phyloP scores from a whole-genome alignment of 2,329 filamentous ascomycete genomes.

The Metarhizium guizhouense region DNA sequence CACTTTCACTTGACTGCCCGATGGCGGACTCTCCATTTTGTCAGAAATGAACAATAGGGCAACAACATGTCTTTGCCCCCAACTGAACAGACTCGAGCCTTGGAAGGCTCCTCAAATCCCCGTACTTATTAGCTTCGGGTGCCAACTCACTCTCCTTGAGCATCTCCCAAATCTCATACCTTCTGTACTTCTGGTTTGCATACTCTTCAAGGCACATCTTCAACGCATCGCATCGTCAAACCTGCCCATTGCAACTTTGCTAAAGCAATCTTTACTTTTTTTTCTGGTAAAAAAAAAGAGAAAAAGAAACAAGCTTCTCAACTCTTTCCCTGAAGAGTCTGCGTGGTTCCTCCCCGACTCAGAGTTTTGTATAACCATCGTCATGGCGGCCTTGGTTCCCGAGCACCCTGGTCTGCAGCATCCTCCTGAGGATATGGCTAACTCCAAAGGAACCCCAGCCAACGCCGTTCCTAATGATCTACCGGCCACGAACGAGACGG shows the following conservation, averaged over 20 bases:
- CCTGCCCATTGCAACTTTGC: no score
- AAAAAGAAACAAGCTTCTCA: no score
- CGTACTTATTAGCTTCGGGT: no score
- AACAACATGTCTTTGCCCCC: background rate
- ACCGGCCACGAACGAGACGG: slow-evolving; percentile 25
- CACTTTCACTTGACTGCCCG: background rate
- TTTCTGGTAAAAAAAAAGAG: no score
- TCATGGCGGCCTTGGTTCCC: background rate
- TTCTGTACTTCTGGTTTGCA: no score
- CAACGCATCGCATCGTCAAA: no score
- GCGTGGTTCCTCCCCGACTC: background rate
- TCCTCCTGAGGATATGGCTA: slow-evolving; percentile 3
- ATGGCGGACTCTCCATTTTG: background rate
- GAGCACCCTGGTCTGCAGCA: background rate
- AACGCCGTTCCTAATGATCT: slow-evolving; percentile 25
- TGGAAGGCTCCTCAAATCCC: no score
- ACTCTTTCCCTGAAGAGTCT: background rate
- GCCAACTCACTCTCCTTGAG: no score
- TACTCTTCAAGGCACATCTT: no score
- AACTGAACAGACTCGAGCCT: no score
- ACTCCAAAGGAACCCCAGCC: slow-evolving; percentile 14
- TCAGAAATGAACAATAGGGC: background rate
- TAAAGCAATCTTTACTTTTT: no score
- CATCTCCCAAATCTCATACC: no score
- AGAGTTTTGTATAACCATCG: background rate